These are phyloP conservation scores for Brassica balearica DNA, from an alignment of 441 rosid species.

Conservation along the genomic window DNA sequence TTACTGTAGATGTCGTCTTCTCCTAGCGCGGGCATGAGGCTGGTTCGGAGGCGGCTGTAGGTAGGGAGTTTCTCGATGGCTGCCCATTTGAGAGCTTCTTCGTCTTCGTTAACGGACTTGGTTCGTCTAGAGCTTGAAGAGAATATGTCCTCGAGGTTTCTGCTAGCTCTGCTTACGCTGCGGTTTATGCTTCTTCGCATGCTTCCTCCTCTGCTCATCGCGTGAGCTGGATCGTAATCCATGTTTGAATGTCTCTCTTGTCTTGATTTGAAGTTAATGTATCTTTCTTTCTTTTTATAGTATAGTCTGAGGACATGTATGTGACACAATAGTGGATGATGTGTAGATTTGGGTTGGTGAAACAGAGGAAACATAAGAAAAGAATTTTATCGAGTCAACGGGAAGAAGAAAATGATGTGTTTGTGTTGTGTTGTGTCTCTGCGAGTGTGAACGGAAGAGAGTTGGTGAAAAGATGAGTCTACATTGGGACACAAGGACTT, in stretches of 20 bases:
- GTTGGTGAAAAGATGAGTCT: conserved; percentile 20
- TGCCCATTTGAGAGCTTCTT: conserved; percentile 93
- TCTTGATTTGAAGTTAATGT: conserved; percentile 15
- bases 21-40: conserved; percentile 54
- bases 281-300: conserved; percentile 6
- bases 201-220: conserved; percentile 42
- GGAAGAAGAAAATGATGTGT: background rate
- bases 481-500: conserved; percentile 20
- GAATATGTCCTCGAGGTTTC: conserved; percentile 71
- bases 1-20: conserved; percentile 51
- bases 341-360: background rate
- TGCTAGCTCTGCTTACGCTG: conserved; percentile 63
- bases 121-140: conserved; percentile 52
- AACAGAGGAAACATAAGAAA: conserved; percentile 1
- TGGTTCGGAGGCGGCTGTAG: conserved; percentile 71
- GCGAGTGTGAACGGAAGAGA: background rate
- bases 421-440: background rate
- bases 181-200: conserved; percentile 57
- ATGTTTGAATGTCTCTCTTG: conserved; percentile 10
- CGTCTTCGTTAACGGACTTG: conserved; percentile 59
- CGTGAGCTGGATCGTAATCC: conserved; percentile 41
- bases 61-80: conserved; percentile 88
- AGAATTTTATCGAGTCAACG: background rate
- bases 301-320: background rate
- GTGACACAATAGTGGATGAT: background rate